phyloP scores from a whole-genome alignment of 2,329 filamentous ascomycete genomes.

The Aulographum hederae region DNA sequence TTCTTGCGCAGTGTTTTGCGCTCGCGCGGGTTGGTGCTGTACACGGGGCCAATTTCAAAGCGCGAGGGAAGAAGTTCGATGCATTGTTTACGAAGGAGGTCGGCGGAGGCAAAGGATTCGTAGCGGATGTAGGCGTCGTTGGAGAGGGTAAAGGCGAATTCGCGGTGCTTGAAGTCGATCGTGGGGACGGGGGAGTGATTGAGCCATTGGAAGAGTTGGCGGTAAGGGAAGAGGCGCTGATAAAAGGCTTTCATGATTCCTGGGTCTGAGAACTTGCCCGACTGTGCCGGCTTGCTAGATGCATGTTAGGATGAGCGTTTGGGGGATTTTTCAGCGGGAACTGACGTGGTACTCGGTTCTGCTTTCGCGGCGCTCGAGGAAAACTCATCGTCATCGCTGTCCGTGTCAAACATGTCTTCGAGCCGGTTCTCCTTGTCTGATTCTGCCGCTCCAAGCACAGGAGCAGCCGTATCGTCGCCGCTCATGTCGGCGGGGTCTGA shows the following conservation, averaged over 20 bases:
- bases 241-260: slow-evolving; percentile 90
- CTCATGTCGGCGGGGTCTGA: slow-evolving; percentile 1
- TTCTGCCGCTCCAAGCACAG: slow-evolving; percentile 6
- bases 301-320: slow-evolving; percentile 11
- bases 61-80: slow-evolving; percentile 74
- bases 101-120: slow-evolving; percentile 55
- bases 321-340: slow-evolving; percentile 1
- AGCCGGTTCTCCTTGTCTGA: slow-evolving; percentile 4
- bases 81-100: slow-evolving; percentile 76
- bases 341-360: too few species aligned
- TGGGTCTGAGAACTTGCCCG: slow-evolving; percentile 42
- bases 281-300: slow-evolving; percentile 17
- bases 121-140: slow-evolving; percentile 89
- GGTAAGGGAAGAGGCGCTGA: slow-evolving; percentile 86
- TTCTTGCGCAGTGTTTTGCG: slow-evolving; percentile 72
- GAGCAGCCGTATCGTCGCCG: slow-evolving; percentile 13
- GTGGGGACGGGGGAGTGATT: slow-evolving; percentile 80
- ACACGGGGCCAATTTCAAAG: slow-evolving; percentile 98
- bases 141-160: slow-evolving; percentile 89
- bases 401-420: slow-evolving; percentile 6
- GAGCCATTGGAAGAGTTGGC: slow-evolving; percentile 91
- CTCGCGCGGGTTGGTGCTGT: slow-evolving; percentile 83
- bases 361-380: slow-evolving; percentile 33
- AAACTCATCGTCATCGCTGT: slow-evolving; percentile 28
- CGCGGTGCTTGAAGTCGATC: slow-evolving; percentile 77